Base-by-base conservation (phyloP, 2,329 filamentous ascomycete genomes). In the Sporothrix dimorphospora region DNA sequence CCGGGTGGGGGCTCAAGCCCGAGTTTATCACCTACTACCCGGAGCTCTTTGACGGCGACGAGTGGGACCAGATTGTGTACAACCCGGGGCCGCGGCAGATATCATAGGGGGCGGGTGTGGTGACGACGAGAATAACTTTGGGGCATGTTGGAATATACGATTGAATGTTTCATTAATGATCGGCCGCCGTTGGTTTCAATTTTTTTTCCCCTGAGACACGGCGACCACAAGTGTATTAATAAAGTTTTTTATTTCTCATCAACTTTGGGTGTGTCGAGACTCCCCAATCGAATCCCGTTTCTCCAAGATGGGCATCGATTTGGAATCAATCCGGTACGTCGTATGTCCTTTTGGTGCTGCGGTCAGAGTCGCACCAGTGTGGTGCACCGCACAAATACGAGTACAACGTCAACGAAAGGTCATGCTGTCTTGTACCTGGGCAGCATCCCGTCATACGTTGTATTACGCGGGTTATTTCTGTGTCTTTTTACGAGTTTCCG, bases 11-110 rank as follows among this genome's bases (percentile, higher is more conserved):
- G 2, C 66, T 69, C 9, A 69, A 61, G 21, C 16, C 66, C 6
- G 71, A 72, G 34, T 69, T 72, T 19, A n/a, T 47, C 16, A 27
- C 27, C 9, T 24, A 47, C 24, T 72, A 72, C 7, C 65, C 71
- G 45, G 66, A 69, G 38, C 55, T 69, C 1, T 68, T 69, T 16
- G 71, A 69, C 9, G 71, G 66, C 19, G 30, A 69, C 14, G 71
- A 72, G 30, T 63, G 53, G 71, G 42, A 57, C 6, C 24, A 27
- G 16, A 66, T 69, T 3, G 30, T 71, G 69, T 45, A 34, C 38
- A 16, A 27, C 1, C 69, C 49, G 42, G 7, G 24, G 21, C 21
- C 47, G 3, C 11, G 34, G 34, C 57, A 61, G 4, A 16, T 34
- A 3, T 34, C 30, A 6, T 34, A 34, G 30, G 30, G 30, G 30